Percentiles rank a stretch among this genome's conserved stretches.
Conservation (phyloP, 2,329 filamentous ascomycete species). For the Xylaria sp. region DNA sequence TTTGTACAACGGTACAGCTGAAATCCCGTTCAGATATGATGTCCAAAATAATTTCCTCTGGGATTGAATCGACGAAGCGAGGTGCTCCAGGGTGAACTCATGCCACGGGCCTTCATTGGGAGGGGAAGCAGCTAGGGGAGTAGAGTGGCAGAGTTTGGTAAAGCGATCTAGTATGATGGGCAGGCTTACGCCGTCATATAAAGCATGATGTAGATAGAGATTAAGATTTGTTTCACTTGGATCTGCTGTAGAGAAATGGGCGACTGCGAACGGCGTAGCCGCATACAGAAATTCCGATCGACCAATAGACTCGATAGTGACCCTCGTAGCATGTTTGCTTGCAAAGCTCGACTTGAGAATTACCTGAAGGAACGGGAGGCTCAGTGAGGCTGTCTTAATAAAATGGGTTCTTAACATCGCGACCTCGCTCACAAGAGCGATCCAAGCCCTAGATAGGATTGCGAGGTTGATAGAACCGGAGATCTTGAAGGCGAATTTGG, state of each 20-base stretch:
- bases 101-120: constrained; percentile 42
- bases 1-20: constrained; percentile 7
- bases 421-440: constrained; percentile 62
- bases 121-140: neutral
- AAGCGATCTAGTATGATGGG: constrained; percentile 67
- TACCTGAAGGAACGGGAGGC: constrained; percentile 71
- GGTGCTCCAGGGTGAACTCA: constrained; percentile 42
- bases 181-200: constrained; percentile 89
- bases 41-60: constrained; percentile 58
- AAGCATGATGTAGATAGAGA: constrained; percentile 81
- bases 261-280: constrained; percentile 43
- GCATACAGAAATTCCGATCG: constrained; percentile 43
- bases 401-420: constrained; percentile 78
- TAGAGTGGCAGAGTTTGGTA: constrained; percentile 40
- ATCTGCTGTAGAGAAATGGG: constrained; percentile 39
- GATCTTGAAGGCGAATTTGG: constrained; percentile 73
- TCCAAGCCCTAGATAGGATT: constrained; percentile 70
- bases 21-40: constrained; percentile 54
- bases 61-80: constrained; percentile 25
- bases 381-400: constrained; percentile 59
- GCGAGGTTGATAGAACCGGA: constrained; percentile 52
- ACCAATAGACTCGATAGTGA: constrained; percentile 35
- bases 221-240: constrained; percentile 52
- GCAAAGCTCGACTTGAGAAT: constrained; percentile 58
- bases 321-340: constrained; percentile 45